Base-by-base conservation (phyloP, 805 yeast genomes). In the Komagataella mondaviorum region DNA sequence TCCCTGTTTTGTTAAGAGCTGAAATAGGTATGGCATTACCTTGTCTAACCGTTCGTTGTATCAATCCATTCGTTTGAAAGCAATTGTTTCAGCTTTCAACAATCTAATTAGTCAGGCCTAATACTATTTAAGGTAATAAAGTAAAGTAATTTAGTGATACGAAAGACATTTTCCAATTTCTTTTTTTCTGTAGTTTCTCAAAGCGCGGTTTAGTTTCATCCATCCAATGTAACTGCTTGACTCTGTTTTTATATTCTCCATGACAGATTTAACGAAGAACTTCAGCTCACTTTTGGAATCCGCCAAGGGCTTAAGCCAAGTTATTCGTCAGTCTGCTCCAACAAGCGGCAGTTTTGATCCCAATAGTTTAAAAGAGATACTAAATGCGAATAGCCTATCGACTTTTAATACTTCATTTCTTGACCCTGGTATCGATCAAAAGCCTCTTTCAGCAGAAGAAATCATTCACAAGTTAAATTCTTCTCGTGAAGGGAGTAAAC, bases 1-100 rank as follows among this genome's bases (percentile, higher is more conserved):
- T 91, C 49, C 98, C 98, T 7, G 81, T 91, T 36, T 71, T 91
- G 54, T 72, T 93, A 56, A 75, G 96, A 60, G 88, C 96, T 0
- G 98, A 90, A 64, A 80, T 89, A 50, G 97, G 96, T 49, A 88
- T 88, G 90, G 91, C 96, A 2, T 72, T 91, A 51, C 99, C 99
- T 16, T 91, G 97, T 65, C 75, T 91, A 59, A 88, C 96, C 3
- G 96, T 93, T 14, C 78, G 96, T 59, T 85, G 91, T 6, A 71
- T 90, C 61, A 91, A 91, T 60, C 99, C 99, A 36, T 91, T 90
- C 17, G 47, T 23, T 30, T 30, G 39, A 30, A 30, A 30, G n/a
- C 39, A 30, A 30, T 12, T 63, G 20, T 20, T 20, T 4, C 4
- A 20, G 3, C 20, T 20, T 20, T 20, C 3, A 20, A 4, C 20